Conservation (phyloP, 1,139 yeast species). For the Nakaseomyces delphensis region DNA sequence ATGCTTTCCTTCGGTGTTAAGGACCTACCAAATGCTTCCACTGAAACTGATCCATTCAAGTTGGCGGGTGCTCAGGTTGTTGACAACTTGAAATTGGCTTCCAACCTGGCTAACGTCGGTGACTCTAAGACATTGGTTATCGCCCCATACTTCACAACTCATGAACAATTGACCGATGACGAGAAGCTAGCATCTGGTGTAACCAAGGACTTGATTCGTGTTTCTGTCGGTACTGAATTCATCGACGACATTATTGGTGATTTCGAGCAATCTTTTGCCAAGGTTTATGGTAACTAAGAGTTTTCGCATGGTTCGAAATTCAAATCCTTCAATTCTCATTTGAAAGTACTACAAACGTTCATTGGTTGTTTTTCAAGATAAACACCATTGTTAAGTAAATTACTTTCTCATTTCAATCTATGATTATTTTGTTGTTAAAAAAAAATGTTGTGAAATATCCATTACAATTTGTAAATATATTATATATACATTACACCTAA, state of each 20-base stretch:
- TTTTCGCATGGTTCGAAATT: not conserved
- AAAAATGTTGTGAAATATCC: not conserved
- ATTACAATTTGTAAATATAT: not conserved
- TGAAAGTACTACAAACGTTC: too few species aligned
- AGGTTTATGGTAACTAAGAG: constrained; percentile 35
- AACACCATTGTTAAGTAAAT: not conserved
- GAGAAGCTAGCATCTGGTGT: constrained; percentile 82
- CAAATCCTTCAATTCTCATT: not conserved
- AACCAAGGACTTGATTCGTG: constrained; percentile 76
- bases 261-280: constrained; percentile 70
- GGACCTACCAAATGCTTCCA: constrained; percentile 39
- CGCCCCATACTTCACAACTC: constrained; percentile 93
- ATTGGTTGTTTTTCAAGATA: not conserved
- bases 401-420: not conserved
- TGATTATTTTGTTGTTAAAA: not conserved
- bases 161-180: constrained; percentile 75
- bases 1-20: constrained; percentile 84
- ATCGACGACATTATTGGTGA: constrained; percentile 84
- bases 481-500: not conserved
- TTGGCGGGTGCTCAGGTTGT: constrained; percentile 77
- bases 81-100: constrained; percentile 71
- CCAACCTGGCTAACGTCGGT: constrained; percentile 94
- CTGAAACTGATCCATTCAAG: constrained; percentile 47
- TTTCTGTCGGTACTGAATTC: constrained; percentile 82
- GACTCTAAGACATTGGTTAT: constrained; percentile 91